These are phyloP conservation scores for Psilocybe mexicana DNA, from an alignment of 1,284 basidiomycete species.

Conservation along the genomic window DNA sequence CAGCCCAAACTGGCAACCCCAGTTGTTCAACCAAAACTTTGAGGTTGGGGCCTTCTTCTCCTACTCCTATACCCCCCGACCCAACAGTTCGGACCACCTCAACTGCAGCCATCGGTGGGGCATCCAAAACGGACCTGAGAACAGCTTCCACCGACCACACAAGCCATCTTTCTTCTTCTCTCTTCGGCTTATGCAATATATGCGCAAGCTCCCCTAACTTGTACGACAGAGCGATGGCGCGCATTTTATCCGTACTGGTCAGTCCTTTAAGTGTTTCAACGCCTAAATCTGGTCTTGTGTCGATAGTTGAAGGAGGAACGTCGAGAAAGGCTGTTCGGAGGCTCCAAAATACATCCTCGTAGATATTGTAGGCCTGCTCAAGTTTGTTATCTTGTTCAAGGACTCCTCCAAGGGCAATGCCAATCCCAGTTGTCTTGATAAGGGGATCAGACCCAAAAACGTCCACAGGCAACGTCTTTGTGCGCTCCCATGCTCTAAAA, in stretches of 20 bases:
- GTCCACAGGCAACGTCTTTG: slow-evolving; percentile 49
- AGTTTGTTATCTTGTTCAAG: slow-evolving; percentile 50
- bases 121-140: slow-evolving; percentile 40
- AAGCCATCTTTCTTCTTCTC: slow-evolving; percentile 64
- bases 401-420: slow-evolving; percentile 60
- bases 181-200: slow-evolving; percentile 42
- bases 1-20: slow-evolving; percentile 63
- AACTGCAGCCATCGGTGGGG: slow-evolving; percentile 20
- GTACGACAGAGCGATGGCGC: slow-evolving; percentile 63
- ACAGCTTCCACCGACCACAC: slow-evolving; percentile 64
- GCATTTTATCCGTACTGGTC: slow-evolving; percentile 33
- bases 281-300: slow-evolving; percentile 12
- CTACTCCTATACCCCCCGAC: slow-evolving; percentile 8
- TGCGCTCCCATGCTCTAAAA: slow-evolving; percentile 62
- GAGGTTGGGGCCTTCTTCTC: slow-evolving; percentile 10
- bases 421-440: slow-evolving; percentile 73
- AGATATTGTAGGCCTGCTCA: slow-evolving; percentile 53
- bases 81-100: slow-evolving; percentile 13
- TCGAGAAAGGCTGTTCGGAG: slow-evolving; percentile 30
- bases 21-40: slow-evolving; percentile 48
- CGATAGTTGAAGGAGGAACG: slow-evolving; percentile 11
- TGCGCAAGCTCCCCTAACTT: slow-evolving; percentile 64
- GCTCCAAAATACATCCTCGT: slow-evolving; percentile 43
- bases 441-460: slow-evolving; percentile 53
- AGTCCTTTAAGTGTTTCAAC: slow-evolving; percentile 17